These are phyloP conservation scores for Penicillium pancosmium DNA, from an alignment of 495 filamentous ascomycete species.

Conservation along the genomic window DNA sequence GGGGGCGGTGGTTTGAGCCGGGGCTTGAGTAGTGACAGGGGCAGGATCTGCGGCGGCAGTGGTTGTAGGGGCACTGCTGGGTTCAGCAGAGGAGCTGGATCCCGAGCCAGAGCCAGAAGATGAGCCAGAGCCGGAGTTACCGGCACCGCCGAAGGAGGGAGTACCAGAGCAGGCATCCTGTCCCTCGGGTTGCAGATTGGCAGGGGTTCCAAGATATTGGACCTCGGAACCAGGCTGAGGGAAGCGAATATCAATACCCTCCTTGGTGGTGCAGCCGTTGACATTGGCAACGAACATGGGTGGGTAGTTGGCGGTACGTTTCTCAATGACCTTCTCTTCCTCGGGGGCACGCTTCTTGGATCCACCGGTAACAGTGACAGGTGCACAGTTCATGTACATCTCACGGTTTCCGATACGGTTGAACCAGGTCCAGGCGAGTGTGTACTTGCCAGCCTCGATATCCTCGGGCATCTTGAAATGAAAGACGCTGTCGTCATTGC, in stretches of 20 bases:
- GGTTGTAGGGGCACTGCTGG: slow-evolving; percentile 22
- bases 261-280: slow-evolving; percentile 60
- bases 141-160: slow-evolving; percentile 32
- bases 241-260: slow-evolving; percentile 62
- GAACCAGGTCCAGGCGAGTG: slow-evolving; percentile 89
- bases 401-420: slow-evolving; percentile 87
- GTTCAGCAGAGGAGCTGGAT: slow-evolving; percentile 12
- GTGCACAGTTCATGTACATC: slow-evolving; percentile 94
- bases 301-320: slow-evolving; percentile 58
- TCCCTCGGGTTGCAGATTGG: slow-evolving; percentile 35
- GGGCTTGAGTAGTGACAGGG: slow-evolving; percentile 24
- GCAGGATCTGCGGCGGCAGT: slow-evolving; percentile 32
- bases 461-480: slow-evolving; percentile 50
- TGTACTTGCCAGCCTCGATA: slow-evolving; percentile 55
- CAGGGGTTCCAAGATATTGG: slow-evolving; percentile 25
- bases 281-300: slow-evolving; percentile 83
- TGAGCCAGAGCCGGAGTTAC: slow-evolving; percentile 14
- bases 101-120: slow-evolving; percentile 16
- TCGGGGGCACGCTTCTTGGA: slow-evolving; percentile 41
- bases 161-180: slow-evolving; percentile 36
- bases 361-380: slow-evolving; percentile 62
- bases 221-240: slow-evolving; percentile 74
- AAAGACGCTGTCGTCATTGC: slow-evolving; percentile 24
- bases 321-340: slow-evolving; percentile 30
- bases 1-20: slow-evolving; percentile 11